phyloP scores from a whole-genome alignment of 495 filamentous ascomycete species.

The Aspergillus affinis region DNA sequence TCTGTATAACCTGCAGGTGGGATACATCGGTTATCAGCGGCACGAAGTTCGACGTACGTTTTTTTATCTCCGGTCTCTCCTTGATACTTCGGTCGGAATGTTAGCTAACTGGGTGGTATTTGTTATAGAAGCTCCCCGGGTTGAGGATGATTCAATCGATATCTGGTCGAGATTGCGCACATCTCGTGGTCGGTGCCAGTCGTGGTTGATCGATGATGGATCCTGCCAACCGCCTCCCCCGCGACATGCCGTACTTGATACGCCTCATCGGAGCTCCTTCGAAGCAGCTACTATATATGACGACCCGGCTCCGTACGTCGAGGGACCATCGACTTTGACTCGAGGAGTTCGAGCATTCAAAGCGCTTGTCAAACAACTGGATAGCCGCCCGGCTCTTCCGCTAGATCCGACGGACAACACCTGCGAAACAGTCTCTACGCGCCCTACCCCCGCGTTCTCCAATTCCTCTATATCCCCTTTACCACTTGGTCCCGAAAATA shows the following conservation, averaged over 20 bases:
- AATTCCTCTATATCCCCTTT: conserved; percentile 16
- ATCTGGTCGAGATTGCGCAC: conserved; percentile 13
- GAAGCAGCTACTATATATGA: conserved; percentile 25
- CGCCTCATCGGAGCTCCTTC: conserved; percentile 16
- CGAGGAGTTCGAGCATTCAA: conserved; percentile 37
- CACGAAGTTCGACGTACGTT: conserved; percentile 33
- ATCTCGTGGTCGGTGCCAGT: conserved; percentile 13
- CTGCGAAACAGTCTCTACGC: conserved; percentile 2
- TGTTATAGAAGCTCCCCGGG: conserved; percentile 17
- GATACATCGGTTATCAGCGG: conserved; percentile 30
- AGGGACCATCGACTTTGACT: conserved; percentile 30
- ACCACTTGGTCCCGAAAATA: conserved; percentile 15
- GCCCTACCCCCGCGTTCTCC: conserved; percentile 16
- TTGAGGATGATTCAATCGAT: conserved; percentile 20
- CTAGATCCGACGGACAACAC: conserved; percentile 5
- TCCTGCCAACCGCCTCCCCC: conserved; percentile 15
- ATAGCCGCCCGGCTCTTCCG: conserved; percentile 27
- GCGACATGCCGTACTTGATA: conserved; percentile 12
- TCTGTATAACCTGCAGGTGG: conserved; percentile 31
- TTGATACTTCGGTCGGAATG: neutral
- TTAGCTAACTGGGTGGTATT: conserved; percentile 1
- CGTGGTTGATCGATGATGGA: conserved; percentile 17
- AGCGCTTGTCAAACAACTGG: conserved; percentile 34
- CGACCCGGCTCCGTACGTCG: conserved; percentile 20
- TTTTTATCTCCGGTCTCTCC: neutral